Evolutionary conservation across 257 asterid species (phyloP), one percentile per base, ranked within the genome.

Genomic region (Nicotiana sylvestris): DNA sequence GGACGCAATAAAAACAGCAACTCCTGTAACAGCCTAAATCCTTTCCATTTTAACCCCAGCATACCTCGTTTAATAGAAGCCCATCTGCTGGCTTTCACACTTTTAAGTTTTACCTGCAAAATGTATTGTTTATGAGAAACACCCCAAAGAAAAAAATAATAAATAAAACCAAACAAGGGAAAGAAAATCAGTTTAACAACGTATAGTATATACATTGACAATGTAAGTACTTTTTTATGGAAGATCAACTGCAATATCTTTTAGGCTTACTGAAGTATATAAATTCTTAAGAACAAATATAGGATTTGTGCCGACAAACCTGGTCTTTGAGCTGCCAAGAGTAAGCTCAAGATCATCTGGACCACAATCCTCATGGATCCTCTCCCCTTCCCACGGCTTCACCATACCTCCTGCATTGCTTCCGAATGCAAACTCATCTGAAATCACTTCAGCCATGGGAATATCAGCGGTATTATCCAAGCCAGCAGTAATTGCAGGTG

Each of bases 371-470:
- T 87, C 92, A 68, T 90, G 93, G 51, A 90, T 90, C 87, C 91
- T 87, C 85, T 90, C 93, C 46, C 93, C 93, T 83, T 90, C 89
- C 93, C 91, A 90, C 3, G 93, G 88, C 86, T 90, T 90, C 58
- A 90, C 93, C 15, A 90, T 78, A 3, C 91, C 88, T 12, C 81
- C 69, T 5, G 74, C 51, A 66, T 68, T 84, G 86, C 88, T 85
- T 46, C 91, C 88, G 12, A 90, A 88, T 21, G 93, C 93, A 84
- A 88, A 90, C 78, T 90, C 93, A n/a, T 85, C 88, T 0, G 91
- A 82, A 2, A 87, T 60, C 74, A 82, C 87, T 61, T 88, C 88
- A 7, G 89, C 86, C 98, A 92, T 92, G 12, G 97, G 97, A 66
- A 93, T 84, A 81, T 90, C 92, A 77, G 90, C 84, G 35, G 61